Percentiles rank a stretch among this genome's conserved stretches.
phyloP scores from a whole-genome alignment of 495 filamentous ascomycete genomes.

The Lophiostoma macrostomum region DNA sequence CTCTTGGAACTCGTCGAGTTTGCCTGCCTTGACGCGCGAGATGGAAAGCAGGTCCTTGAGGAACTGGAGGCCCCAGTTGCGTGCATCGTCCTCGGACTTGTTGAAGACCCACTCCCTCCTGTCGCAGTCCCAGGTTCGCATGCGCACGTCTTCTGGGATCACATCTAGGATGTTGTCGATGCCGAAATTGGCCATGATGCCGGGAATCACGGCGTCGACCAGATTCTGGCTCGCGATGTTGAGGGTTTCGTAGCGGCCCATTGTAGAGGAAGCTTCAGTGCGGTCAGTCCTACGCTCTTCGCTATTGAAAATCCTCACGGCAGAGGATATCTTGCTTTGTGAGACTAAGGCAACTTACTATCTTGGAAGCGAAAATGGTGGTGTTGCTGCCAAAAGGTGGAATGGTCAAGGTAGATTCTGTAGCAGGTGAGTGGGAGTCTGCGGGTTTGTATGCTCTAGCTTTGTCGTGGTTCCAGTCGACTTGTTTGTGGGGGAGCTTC shows the following conservation, averaged over 20 bases:
- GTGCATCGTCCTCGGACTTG: conserved; percentile 21
- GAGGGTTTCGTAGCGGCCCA: conserved; percentile 17
- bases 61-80: conserved; percentile 28
- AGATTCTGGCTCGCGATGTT: conserved; percentile 9
- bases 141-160: conserved; percentile 22
- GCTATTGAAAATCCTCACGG: background rate
- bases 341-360: background rate
- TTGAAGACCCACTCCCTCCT: conserved; percentile 6
- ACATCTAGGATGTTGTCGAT: conserved; percentile 2
- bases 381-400: too few relatives aligned
- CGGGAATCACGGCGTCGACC: conserved; percentile 11
- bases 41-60: conserved; percentile 16
- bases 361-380: too few relatives aligned
- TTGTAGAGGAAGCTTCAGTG: background rate
- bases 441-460: too few relatives aligned
- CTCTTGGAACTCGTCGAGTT: conserved; percentile 18
- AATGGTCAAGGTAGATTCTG: too few relatives aligned
- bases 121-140: conserved; percentile 22
- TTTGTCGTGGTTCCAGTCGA: too few relatives aligned
- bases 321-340: background rate
- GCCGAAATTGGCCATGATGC: conserved; percentile 8
- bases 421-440: too few relatives aligned
- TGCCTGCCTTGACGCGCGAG: conserved; percentile 8
- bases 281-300: too few relatives aligned
- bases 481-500: too few relatives aligned